Percentiles rank a stretch among this genome's conserved stretches.
These are phyloP conservation scores for Cryptosporidium ubiquitum DNA, from an alignment of 169 alveolate species.

Conservation along the genomic window DNA sequence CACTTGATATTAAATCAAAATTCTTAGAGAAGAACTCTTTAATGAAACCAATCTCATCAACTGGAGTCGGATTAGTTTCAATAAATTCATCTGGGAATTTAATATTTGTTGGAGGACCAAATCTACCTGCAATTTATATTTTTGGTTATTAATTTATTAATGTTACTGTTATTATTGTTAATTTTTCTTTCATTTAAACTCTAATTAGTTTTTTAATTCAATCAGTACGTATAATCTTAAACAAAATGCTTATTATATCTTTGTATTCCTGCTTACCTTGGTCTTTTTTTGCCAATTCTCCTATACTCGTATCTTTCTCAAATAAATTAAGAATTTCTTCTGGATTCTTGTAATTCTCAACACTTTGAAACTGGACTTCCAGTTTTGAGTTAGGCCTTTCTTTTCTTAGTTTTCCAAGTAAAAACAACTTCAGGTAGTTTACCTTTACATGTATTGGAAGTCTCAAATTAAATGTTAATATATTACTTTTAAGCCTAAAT, in stretches of 20 bases:
- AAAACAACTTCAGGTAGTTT: conserved; percentile 21
- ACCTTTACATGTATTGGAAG: conserved; percentile 30
- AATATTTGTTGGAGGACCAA: conserved; percentile 35
- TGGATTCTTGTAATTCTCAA: not conserved
- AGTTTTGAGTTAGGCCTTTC: conserved; percentile 30
- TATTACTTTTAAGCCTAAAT: not conserved
- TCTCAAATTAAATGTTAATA: conserved; percentile 7
- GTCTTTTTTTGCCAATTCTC: conserved; percentile 14
- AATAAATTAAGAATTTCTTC: not conserved
- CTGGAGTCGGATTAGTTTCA: conserved; percentile 44
- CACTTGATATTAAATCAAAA: conserved; percentile 11
- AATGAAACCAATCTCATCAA: not conserved
- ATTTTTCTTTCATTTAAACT: not conserved
- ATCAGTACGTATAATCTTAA: not conserved
- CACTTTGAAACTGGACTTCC: conserved; percentile 1
- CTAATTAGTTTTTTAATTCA: not conserved
- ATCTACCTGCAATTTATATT: conserved; percentile 52
- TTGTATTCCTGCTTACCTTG: not conserved
- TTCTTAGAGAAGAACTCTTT: not conserved
- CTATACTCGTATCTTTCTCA: not conserved
- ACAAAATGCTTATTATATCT: not conserved
- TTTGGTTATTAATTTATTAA: conserved; percentile 11
- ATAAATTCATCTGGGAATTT: conserved; percentile 42
- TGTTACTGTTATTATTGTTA: not conserved
- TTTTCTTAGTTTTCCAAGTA: conserved; percentile 35